These are phyloP conservation scores for Pseudofabraea citricarpa DNA, from an alignment of 2,329 filamentous ascomycete species.

Conservation along the genomic window DNA sequence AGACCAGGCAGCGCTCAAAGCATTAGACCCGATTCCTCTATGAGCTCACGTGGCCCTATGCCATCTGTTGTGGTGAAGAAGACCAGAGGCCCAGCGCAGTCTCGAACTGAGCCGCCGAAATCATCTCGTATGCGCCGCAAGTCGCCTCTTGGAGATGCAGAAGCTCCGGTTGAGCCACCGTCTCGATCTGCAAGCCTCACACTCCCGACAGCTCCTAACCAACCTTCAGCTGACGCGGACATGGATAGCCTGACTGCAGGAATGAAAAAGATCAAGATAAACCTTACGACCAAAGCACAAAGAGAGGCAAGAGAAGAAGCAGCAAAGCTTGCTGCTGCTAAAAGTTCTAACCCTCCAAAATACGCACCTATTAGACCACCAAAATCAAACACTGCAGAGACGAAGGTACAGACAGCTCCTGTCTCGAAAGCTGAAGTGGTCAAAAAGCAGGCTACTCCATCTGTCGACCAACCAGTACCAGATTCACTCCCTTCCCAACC, in stretches of 20 bases:
- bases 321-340: constrained; percentile 14
- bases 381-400: constrained; percentile 3
- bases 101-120: constrained; percentile 35
- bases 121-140: constrained; percentile 20
- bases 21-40: constrained; percentile 36
- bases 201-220: constrained; percentile 5
- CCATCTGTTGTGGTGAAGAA: constrained; percentile 50
- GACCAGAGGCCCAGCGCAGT: constrained; percentile 42
- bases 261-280: constrained; percentile 61
- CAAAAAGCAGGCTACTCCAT: neutral
- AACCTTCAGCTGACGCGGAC: constrained; percentile 24
- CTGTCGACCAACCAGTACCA: neutral
- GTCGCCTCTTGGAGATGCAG: constrained; percentile 17
- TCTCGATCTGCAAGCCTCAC: constrained; percentile 5
- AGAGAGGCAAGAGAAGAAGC: constrained; percentile 45
- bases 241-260: constrained; percentile 52
- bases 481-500: constrained; percentile 9
- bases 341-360: constrained; percentile 3
- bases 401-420: constrained; percentile 3
- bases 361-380: constrained; percentile 1
- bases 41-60: constrained; percentile 35
- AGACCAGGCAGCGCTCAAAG: constrained; percentile 38
- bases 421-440: neutral
- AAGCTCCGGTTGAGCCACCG: neutral
- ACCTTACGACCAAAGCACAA: constrained; percentile 50